phyloP scores from a whole-genome alignment of 371 early-diverging fungal genomes.

The Polyrhizophydium stewartii region DNA sequence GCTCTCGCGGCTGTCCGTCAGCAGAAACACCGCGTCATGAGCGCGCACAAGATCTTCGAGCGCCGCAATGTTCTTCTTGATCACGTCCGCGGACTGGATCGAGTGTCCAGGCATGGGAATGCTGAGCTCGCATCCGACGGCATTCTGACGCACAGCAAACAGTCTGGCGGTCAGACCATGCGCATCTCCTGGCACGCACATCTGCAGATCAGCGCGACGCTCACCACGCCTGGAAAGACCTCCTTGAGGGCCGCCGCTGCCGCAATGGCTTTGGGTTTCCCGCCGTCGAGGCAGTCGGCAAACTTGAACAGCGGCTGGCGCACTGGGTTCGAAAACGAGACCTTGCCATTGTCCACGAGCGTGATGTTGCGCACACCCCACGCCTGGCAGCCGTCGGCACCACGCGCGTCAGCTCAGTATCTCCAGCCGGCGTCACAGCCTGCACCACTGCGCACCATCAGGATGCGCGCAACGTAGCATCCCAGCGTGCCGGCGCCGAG shows the following conservation, averaged over 20 bases:
- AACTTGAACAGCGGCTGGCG: constrained; percentile 92
- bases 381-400: constrained; percentile 57
- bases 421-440: constrained; percentile 93
- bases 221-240: constrained; percentile 78
- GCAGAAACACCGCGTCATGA: constrained; percentile 83
- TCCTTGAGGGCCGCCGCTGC: constrained; percentile 71
- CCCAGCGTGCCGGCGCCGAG: constrained; percentile 96
- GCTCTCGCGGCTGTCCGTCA: constrained; percentile 94
- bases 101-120: constrained; percentile 97
- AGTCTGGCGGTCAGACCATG: constrained; percentile 3
- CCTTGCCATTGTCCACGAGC: constrained; percentile 87
- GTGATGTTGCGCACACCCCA: constrained; percentile 94
- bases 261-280: constrained; percentile 76
- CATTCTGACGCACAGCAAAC: constrained; percentile 39
- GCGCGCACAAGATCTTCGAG: constrained; percentile 58
- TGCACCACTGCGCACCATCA: constrained; percentile 47
- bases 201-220: constrained; percentile 7
- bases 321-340: constrained; percentile 93
- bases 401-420: constrained; percentile 76
- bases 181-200: neutral
- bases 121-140: constrained; percentile 60
- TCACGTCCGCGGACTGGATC: constrained; percentile 30
- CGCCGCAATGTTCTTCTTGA: constrained; percentile 44
- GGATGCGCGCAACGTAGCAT: constrained; percentile 80
- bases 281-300: constrained; percentile 78